Conservation (phyloP, 2,329 filamentous ascomycete species). For the Acrocalymma vagum region DNA sequence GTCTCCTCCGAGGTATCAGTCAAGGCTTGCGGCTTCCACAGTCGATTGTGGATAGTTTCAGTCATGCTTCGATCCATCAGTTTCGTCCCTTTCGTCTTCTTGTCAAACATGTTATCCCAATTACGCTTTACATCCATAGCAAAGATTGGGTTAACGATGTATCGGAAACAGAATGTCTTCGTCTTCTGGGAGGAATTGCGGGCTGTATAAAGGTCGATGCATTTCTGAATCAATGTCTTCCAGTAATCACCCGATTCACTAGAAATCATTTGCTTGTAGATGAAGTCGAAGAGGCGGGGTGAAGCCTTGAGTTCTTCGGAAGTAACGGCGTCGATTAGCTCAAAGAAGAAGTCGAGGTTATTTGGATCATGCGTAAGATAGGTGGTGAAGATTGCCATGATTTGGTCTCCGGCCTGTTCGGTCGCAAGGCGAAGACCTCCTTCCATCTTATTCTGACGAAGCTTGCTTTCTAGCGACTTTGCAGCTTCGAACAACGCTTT, state of each 20-base stretch:
- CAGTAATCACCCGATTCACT: slow-evolving; percentile 87
- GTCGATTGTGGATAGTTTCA: slow-evolving; percentile 87
- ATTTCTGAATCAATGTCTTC: slow-evolving; percentile 81
- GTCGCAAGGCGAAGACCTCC: slow-evolving; percentile 80
- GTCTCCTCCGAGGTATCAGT: slow-evolving; percentile 85
- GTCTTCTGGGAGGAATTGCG: slow-evolving; percentile 84
- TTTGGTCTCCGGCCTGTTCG: slow-evolving; percentile 86
- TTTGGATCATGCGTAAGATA: slow-evolving; percentile 78
- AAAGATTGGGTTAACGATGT: slow-evolving; percentile 94
- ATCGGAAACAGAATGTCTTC: slow-evolving; percentile 90
- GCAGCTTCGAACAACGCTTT: slow-evolving; percentile 69
- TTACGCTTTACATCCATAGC: slow-evolving; percentile 94
- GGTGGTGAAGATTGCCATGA: slow-evolving; percentile 84
- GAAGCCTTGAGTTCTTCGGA: slow-evolving; percentile 81
- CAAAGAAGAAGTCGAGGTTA: slow-evolving; percentile 85
- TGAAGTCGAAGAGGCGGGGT: slow-evolving; percentile 78
- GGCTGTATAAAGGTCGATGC: slow-evolving; percentile 85
- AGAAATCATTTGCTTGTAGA: slow-evolving; percentile 85
- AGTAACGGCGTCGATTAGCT: slow-evolving; percentile 83
- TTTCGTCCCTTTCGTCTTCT: slow-evolving; percentile 66
- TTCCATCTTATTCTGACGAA: slow-evolving; percentile 74
- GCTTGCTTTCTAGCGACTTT: slow-evolving; percentile 78
- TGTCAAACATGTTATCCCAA: slow-evolving; percentile 66
- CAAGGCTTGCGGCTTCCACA: slow-evolving; percentile 87
- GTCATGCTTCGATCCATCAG: slow-evolving; percentile 88